Base-by-base conservation (phyloP, 345 rosid species). In the Hypericum androsaemum region DNA sequence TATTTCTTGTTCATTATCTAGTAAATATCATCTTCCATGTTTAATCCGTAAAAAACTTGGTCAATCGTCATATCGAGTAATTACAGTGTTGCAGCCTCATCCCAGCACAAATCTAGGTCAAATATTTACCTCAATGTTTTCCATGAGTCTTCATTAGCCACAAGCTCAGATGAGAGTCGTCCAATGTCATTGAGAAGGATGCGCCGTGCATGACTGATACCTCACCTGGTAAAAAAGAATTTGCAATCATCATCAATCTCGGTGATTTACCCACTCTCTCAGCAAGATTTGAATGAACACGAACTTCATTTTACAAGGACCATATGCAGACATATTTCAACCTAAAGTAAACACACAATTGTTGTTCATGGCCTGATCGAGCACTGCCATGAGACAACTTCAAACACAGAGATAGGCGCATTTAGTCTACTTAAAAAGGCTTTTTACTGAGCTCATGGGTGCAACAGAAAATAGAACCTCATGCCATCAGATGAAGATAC, bases 41-140 rank as follows among this genome's bases (percentile, higher is more conserved):
- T 22, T 22, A 22, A 22, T 22, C 32, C 32, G 32, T 22, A 1
- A 22, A 22, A 22, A 22, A 22, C 4, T 1, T 22, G 32, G 4
- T 22, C 1, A 22, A 22, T n/a, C n/a, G n/a, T n/a, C n/a, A n/a
- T n/a, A n/a, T n/a, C n/a, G n/a, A 22, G 32, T 22, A 22, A 22
- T 4, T 22, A 22, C 32, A 22, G 32, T 22, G 32, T 22, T 22
- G 4, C 32, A 47, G 39, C 43, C 49, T 50, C 7, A 50, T 15
- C 42, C 45, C 35, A 45, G 35, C 59, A 39, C 35, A 22, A 50
- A 44, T 48, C 57, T 46, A 47, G 13, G n/a, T 45, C 46, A 56
- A 48, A 57, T 59, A 64, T 66, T 71, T 71, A 67, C 76, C 69
- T 71, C 61, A 17, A 37, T 60, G 41, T 38, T 32, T 52, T 14